A percentile compares a stretch with the other conserved stretches of the same genome.
Conservation (phyloP, 805 yeast genomes). For the Hanseniaspora thailandica region DNA sequence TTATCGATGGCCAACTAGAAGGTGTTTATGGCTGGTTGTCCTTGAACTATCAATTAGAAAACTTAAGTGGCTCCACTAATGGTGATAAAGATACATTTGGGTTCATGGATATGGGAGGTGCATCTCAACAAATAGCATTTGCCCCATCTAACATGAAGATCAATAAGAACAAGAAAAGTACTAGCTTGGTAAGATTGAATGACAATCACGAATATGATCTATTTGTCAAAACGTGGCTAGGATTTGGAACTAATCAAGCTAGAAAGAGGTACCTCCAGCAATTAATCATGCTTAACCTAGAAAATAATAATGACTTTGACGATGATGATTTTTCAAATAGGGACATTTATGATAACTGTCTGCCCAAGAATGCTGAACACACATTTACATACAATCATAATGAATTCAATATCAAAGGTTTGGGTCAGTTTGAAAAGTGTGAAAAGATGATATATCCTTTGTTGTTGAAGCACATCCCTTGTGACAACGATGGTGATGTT, state of each 20-base stretch:
- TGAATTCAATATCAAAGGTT: constrained; percentile 48
- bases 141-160: constrained; percentile 61
- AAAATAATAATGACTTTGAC: constrained; percentile 36
- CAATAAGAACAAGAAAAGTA: constrained; percentile 56
- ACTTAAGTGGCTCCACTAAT: constrained; percentile 31
- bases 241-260: constrained; percentile 95
- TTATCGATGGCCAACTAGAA: constrained; percentile 89
- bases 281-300: constrained; percentile 40
- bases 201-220: constrained; percentile 51
- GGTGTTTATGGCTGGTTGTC: constrained; percentile 95
- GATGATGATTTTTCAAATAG: constrained; percentile 35
- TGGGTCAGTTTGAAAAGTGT: constrained; percentile 71
- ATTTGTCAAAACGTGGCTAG: constrained; percentile 93
- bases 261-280: constrained; percentile 56
- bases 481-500: constrained; percentile 43
- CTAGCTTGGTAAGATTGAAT: constrained; percentile 53
- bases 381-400: constrained; percentile 36
- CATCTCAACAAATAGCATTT: constrained; percentile 91
- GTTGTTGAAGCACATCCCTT: constrained; percentile 65
- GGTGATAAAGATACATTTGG: constrained; percentile 49
- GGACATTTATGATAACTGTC: constrained; percentile 59
- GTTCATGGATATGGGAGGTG: constrained; percentile 99
- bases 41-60: constrained; percentile 68
- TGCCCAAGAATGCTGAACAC: constrained; percentile 50
- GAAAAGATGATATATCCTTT: constrained; percentile 62